Conservation (phyloP, 257 asterid genomes). For the Knoxia roxburghii region DNA sequence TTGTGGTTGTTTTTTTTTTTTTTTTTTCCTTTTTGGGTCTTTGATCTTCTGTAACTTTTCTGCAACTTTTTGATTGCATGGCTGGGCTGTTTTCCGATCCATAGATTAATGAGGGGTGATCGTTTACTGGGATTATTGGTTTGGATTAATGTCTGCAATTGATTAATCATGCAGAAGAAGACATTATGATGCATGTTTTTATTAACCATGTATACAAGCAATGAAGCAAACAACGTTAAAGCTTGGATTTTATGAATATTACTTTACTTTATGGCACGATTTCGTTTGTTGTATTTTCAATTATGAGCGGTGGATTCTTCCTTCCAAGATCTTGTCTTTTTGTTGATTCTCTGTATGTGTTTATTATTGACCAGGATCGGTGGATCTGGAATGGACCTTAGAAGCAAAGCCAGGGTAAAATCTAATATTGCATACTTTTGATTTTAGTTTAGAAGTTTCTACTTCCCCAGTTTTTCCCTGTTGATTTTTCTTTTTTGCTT, state of each 20-base stretch:
- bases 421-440: not conserved
- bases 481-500: not conserved
- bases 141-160: not conserved
- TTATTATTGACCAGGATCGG: constrained; percentile 62
- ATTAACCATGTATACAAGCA: not conserved
- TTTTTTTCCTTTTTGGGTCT: constrained; percentile 11
- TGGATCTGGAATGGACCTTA: constrained; percentile 90
- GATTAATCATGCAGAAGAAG: not conserved
- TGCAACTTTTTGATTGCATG: constrained; percentile 11
- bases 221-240: not conserved
- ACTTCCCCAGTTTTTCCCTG: not conserved
- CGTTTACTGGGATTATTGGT: not conserved
- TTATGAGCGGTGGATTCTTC: not conserved
- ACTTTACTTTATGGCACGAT: too few species aligned
- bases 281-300: not conserved
- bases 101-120: not conserved
- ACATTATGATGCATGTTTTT: not conserved
- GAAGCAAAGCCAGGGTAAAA: constrained; percentile 90
- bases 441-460: not conserved
- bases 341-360: not conserved
- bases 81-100: not conserved
- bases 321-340: not conserved
- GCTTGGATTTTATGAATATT: constrained; percentile 3
- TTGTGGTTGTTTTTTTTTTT: not conserved
- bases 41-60: not conserved